Evolutionary conservation across 2,329 filamentous ascomycete genomes (phyloP).

Genomic region (Hawksworthiomyces lignivorus): DNA sequence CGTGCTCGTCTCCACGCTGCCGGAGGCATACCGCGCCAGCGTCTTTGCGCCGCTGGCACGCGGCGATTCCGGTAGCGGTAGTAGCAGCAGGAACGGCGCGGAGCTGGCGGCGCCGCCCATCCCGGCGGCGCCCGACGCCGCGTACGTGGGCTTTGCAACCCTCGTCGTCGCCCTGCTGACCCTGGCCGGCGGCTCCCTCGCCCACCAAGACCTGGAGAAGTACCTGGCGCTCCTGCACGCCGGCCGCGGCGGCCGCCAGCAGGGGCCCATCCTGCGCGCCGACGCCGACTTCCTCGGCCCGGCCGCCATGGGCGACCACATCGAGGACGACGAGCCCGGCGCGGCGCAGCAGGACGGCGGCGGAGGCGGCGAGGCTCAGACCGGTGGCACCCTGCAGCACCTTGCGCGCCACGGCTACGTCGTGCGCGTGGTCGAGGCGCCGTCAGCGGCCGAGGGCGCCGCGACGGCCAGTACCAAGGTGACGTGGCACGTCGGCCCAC

Average conservation of each 20-base stretch:
- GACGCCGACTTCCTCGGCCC: conserved; percentile 64
- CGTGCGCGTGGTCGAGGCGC: conserved; percentile 65
- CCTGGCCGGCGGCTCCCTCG: conserved; percentile 64
- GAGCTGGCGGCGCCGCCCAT: conserved; percentile 30
- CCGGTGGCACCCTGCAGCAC: conserved; percentile 32
- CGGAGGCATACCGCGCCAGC: conserved; percentile 54
- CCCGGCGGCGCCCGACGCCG: conserved; percentile 60
- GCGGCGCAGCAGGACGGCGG: too few relatives aligned
- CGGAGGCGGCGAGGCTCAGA: neutral
- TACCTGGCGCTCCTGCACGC: conserved; percentile 31
- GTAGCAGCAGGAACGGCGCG: too few relatives aligned
- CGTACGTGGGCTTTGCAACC: conserved; percentile 75
- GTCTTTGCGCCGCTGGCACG: conserved; percentile 10
- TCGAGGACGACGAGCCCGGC: conserved; percentile 17
- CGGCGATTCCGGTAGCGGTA: too few relatives aligned
- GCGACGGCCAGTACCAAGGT: conserved; percentile 31
- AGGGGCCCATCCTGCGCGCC: too few relatives aligned
- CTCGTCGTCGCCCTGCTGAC: conserved; percentile 70
- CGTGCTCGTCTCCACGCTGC: conserved; percentile 68
- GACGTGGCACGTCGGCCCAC: conserved; percentile 77
- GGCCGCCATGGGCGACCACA: conserved; percentile 14
- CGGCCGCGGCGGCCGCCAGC: conserved; percentile 26
- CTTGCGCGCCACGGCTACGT: conserved; percentile 82
- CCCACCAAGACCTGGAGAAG: conserved; percentile 70
- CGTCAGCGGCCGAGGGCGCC: conserved; percentile 43